Percentiles rank a stretch among this genome's conserved stretches.
Evolutionary conservation across 1,139 yeast species (phyloP).

Genomic region (Blastobotrys malaysiensis): DNA sequence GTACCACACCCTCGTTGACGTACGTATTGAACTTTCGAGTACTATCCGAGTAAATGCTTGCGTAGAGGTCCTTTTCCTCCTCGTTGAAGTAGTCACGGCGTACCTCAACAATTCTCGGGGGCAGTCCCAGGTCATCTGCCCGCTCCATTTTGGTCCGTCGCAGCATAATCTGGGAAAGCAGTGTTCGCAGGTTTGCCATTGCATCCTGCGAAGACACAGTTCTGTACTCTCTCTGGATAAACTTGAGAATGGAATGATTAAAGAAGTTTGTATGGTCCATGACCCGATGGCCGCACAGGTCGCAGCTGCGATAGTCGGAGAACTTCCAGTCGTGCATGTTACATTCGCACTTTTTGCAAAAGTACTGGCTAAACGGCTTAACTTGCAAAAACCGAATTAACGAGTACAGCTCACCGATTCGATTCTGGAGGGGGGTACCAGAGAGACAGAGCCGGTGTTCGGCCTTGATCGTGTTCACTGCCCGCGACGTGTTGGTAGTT

Average conservation of each 20-base stretch:
- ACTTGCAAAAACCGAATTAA: constrained; percentile 76
- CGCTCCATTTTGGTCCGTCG: constrained; percentile 92
- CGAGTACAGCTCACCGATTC: constrained; percentile 95
- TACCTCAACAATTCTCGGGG: constrained; percentile 88
- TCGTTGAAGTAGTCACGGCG: constrained; percentile 83
- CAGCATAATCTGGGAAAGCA: constrained; percentile 76
- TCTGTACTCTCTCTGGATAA: constrained; percentile 78
- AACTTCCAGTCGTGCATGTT: constrained; percentile 76
- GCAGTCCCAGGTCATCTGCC: constrained; percentile 94
- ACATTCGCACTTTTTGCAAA: constrained; percentile 88
- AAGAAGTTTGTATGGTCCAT: constrained; percentile 94
- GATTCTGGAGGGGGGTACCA: constrained; percentile 93
- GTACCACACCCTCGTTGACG: constrained; percentile 92
- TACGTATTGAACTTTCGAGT: constrained; percentile 75
- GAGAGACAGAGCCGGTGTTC: constrained; percentile 83
- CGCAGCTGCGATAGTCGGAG: constrained; percentile 77
- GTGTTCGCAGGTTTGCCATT: constrained; percentile 65
- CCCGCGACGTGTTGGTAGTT: constrained; percentile 86
- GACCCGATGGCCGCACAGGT: constrained; percentile 79
- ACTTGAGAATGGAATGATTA: constrained; percentile 90
- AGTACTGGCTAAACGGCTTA: constrained; percentile 82
- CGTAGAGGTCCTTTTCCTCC: constrained; percentile 88
- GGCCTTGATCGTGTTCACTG: constrained; percentile 70
- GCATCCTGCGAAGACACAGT: constrained; percentile 76
- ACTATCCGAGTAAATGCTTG: constrained; percentile 80